Evolutionary conservation across 805 yeast genomes (phyloP).

Genomic region (Saccharomycopsis oosterbeekiorum): DNA sequence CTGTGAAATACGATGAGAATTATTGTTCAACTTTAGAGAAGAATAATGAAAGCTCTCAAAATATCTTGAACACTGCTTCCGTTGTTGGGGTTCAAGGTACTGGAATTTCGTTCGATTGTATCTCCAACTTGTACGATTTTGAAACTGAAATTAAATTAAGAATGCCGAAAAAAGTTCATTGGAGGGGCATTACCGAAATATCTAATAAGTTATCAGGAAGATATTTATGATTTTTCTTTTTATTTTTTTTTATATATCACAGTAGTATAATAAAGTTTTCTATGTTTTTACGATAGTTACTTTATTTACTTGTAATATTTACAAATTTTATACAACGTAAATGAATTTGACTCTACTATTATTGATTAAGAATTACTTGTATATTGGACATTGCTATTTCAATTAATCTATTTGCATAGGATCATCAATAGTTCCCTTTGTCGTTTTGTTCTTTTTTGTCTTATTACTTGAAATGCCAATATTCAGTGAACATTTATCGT

Average conservation of each 20-base stretch:
- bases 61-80: slow-evolving; percentile 42
- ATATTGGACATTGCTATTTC: neutral
- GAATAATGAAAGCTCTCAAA: slow-evolving; percentile 27
- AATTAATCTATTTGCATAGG: neutral
- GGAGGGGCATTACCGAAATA: slow-evolving; percentile 67
- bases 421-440: neutral
- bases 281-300: neutral
- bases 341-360: neutral
- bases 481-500: slow-evolving; percentile 18
- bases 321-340: neutral
- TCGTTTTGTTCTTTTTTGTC: neutral
- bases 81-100: slow-evolving; percentile 79
- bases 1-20: slow-evolving; percentile 24
- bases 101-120: slow-evolving; percentile 62
- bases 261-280: neutral
- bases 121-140: slow-evolving; percentile 69
- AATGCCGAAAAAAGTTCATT: slow-evolving; percentile 82
- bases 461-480: neutral
- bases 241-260: no score
- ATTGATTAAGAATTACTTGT: no score
- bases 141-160: slow-evolving; percentile 77
- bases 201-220: slow-evolving; percentile 83
- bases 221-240: slow-evolving; percentile 4
- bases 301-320: no score
- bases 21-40: slow-evolving; percentile 25